These are phyloP conservation scores for Gossypium turneri DNA, from an alignment of 345 rosid genomes.

Conservation along the genomic window DNA sequence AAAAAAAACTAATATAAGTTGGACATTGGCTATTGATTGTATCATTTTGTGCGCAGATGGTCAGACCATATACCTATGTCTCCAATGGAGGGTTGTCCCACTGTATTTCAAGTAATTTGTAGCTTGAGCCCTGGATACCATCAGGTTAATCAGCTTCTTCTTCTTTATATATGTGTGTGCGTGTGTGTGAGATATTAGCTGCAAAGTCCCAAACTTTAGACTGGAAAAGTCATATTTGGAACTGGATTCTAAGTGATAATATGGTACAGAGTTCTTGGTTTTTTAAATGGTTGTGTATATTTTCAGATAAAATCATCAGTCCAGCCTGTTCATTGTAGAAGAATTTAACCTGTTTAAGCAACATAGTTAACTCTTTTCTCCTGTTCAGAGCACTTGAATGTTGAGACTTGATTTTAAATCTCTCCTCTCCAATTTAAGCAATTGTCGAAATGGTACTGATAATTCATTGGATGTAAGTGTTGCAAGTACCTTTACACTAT, in stretches of 20 bases:
- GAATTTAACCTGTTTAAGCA: neutral
- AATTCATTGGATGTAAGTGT: neutral
- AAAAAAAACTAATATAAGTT: neutral
- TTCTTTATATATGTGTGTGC: neutral
- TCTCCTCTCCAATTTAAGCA: neutral
- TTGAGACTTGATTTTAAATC: neutral
- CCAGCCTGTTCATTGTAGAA: neutral
- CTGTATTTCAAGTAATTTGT: constrained; percentile 70
- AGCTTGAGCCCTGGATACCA: constrained; percentile 73
- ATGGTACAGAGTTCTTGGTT: neutral
- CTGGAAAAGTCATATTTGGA: constrained; percentile 3
- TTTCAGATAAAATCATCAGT: neutral
- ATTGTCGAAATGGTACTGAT: neutral
- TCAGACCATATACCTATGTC: constrained; percentile 70
- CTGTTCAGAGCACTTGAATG: neutral
- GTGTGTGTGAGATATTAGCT: too few relatives aligned
- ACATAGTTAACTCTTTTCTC: neutral
- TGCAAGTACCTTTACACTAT: neutral
- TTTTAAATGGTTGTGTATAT: constrained; percentile 1
- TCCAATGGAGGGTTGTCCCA: constrained; percentile 68
- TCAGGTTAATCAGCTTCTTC: constrained; percentile 45
- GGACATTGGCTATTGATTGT: constrained; percentile 11
- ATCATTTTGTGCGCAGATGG: constrained; percentile 49
- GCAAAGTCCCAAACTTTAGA: neutral
- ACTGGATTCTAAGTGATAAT: neutral